These are phyloP conservation scores for Metschnikowia colocasiae DNA, from an alignment of 805 yeast genomes.

Conservation along the genomic window DNA sequence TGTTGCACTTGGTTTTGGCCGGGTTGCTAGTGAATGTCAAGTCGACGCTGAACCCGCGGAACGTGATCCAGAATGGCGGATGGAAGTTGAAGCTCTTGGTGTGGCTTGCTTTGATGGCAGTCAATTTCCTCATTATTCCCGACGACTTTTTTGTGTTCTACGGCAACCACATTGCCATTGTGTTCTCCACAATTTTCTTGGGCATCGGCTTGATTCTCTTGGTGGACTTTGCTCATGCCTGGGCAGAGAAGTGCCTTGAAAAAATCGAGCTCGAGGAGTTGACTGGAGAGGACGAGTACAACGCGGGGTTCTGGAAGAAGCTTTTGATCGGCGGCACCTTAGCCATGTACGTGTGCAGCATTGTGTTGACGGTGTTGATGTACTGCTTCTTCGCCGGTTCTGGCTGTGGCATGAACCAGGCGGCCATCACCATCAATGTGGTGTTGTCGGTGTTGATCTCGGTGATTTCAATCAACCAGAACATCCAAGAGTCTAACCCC, in stretches of 20 bases:
- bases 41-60: conserved; percentile 73
- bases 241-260: conserved; percentile 95
- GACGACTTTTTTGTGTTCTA: conserved; percentile 82
- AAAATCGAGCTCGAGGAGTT: conserved; percentile 77
- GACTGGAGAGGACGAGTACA: conserved; percentile 46
- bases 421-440: conserved; percentile 77
- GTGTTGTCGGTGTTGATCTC: conserved; percentile 63
- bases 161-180: conserved; percentile 86
- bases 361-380: conserved; percentile 74
- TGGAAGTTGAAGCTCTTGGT: conserved; percentile 75
- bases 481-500: conserved; percentile 87
- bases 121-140: conserved; percentile 72
- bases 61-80: conserved; percentile 83
- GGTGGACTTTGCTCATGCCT: conserved; percentile 96
- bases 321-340: conserved; percentile 83
- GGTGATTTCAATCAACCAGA: conserved; percentile 69
- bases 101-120: conserved; percentile 53
- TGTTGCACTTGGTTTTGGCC: conserved; percentile 72
- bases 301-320: conserved; percentile 68
- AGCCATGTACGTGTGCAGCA: conserved; percentile 72
- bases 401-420: conserved; percentile 85
- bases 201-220: conserved; percentile 85
- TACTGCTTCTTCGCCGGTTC: conserved; percentile 74
- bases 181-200: conserved; percentile 79
- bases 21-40: conserved; percentile 65